phyloP scores from a whole-genome alignment of 2,329 filamentous ascomycete genomes.

The Aspergillus pseudoterreus region DNA sequence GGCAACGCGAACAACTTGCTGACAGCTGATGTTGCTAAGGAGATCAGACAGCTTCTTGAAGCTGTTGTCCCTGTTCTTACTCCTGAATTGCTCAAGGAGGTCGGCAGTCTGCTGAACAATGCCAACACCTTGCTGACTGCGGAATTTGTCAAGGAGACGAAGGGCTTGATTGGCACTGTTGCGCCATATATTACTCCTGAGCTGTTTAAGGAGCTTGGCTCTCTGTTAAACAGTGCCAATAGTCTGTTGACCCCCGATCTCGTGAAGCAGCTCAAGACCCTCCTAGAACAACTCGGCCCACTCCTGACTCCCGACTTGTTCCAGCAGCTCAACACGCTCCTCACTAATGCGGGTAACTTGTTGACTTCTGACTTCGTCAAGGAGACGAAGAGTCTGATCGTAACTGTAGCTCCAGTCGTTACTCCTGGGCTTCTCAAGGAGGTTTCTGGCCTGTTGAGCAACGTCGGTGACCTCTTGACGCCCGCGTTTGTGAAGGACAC shows the following conservation, averaged over 20 bases:
- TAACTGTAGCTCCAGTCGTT: conserved; percentile 22
- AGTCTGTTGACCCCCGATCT: conserved; percentile 20
- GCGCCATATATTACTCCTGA: conserved; percentile 14
- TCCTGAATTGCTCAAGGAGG: conserved; percentile 19
- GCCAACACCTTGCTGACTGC: conserved; percentile 28
- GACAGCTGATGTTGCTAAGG: conserved; percentile 23
- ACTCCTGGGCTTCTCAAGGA: conserved; percentile 24
- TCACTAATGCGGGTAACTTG: conserved; percentile 23
- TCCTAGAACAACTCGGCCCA: conserved; percentile 16
- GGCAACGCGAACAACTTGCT: conserved; percentile 26
- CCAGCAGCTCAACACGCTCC: conserved; percentile 15
- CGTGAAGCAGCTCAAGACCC: conserved; percentile 17
- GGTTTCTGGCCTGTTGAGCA: conserved; percentile 20
- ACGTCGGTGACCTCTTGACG: conserved; percentile 16
- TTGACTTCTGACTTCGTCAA: conserved; percentile 23
- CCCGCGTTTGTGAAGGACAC: conserved; percentile 12
- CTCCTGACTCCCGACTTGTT: conserved; percentile 19
- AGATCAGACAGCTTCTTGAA: conserved; percentile 22
- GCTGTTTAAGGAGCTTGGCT: conserved; percentile 18
- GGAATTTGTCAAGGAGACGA: conserved; percentile 26
- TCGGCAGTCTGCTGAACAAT: conserved; percentile 17
- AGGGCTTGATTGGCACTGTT: conserved; percentile 15
- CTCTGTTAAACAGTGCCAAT: conserved; percentile 20
- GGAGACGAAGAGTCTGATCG: conserved; percentile 21
- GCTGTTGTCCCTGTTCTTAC: conserved; percentile 26